Evolutionary conservation across 1,284 basidiomycete genomes (phyloP).

Genomic region (Trametes hirsuta): DNA sequence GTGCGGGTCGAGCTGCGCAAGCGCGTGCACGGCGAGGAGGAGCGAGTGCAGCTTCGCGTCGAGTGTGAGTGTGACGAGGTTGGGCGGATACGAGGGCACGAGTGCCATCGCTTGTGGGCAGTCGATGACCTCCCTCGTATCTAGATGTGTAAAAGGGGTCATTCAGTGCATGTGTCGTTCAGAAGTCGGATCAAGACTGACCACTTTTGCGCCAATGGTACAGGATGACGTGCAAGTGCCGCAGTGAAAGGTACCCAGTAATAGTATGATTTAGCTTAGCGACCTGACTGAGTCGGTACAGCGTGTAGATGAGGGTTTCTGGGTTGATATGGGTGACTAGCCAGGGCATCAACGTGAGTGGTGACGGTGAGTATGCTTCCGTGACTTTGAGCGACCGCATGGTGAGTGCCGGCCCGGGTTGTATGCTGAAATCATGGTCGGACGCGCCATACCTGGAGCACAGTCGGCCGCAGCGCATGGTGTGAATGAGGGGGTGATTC

Average conservation of each 20-base stretch:
- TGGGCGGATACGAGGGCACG: slow-evolving; percentile 10
- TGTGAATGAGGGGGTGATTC: slow-evolving; percentile 13
- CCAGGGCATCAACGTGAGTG: slow-evolving; percentile 23
- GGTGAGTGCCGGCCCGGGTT: not conserved
- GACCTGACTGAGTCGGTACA: slow-evolving; percentile 21
- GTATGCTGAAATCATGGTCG: not conserved
- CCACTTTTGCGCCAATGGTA: slow-evolving; percentile 21
- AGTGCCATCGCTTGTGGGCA: slow-evolving; percentile 14
- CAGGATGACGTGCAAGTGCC: slow-evolving; percentile 20
- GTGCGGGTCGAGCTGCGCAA: slow-evolving; percentile 19
- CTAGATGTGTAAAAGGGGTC: not conserved
- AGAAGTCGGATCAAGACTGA: not conserved
- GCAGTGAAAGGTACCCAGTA: slow-evolving; percentile 8
- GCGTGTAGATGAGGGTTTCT: slow-evolving; percentile 16
- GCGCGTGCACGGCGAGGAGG: slow-evolving; percentile 9
- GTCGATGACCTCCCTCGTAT: slow-evolving; percentile 8
- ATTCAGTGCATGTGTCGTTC: not conserved
- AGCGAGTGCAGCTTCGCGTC: slow-evolving; percentile 18
- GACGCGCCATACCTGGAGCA: slow-evolving; percentile 15
- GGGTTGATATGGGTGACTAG: slow-evolving; percentile 14
- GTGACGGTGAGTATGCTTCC: slow-evolving; percentile 23
- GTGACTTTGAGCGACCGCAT: slow-evolving; percentile 20
- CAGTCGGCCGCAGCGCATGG: slow-evolving; percentile 19
- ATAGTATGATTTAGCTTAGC: slow-evolving; percentile 18
- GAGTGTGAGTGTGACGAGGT: slow-evolving; percentile 17